Evolutionary conservation across 148 eudicot species (phyloP).

Genomic region (Rhododendron henanense): DNA sequence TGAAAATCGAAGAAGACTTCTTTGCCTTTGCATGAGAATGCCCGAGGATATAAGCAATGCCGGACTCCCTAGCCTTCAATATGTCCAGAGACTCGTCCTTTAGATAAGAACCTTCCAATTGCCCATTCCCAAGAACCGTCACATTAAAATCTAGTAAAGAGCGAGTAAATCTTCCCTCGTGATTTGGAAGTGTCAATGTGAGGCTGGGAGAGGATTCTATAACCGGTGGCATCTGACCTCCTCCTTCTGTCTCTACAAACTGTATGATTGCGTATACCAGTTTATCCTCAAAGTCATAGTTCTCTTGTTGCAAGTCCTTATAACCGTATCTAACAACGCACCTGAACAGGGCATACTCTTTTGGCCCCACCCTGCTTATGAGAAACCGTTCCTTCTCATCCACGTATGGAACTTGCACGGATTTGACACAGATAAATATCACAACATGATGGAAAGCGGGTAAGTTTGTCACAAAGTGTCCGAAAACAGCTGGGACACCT

Average conservation of each 20-base stretch:
- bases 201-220: constrained; percentile 8
- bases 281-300: constrained; percentile 51
- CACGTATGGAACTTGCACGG: constrained; percentile 47
- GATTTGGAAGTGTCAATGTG: constrained; percentile 11
- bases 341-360: constrained; percentile 50
- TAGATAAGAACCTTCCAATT: constrained; percentile 15
- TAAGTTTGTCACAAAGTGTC: constrained; percentile 63
- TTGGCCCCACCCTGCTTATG: constrained; percentile 45
- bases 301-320: constrained; percentile 54
- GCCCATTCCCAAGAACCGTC: constrained; percentile 6
- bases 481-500: constrained; percentile 62
- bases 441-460: constrained; percentile 69
- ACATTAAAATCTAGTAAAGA: constrained; percentile 14
- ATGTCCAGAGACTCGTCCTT: constrained; percentile 41
- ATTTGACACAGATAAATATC: constrained; percentile 52
- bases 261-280: constrained; percentile 29
- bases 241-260: constrained; percentile 41
- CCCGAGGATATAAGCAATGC: constrained; percentile 52
- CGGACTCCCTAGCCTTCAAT: constrained; percentile 49
- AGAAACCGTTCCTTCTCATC: constrained; percentile 42
- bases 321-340: constrained; percentile 59
- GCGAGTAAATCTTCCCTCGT: constrained; percentile 13
- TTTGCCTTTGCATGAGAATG: constrained; percentile 59
- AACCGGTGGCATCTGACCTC: not conserved
- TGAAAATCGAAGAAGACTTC: constrained; percentile 43